These are phyloP conservation scores for Fusarium scirpi DNA, from an alignment of 2,329 filamentous ascomycete genomes.

Conservation along the genomic window DNA sequence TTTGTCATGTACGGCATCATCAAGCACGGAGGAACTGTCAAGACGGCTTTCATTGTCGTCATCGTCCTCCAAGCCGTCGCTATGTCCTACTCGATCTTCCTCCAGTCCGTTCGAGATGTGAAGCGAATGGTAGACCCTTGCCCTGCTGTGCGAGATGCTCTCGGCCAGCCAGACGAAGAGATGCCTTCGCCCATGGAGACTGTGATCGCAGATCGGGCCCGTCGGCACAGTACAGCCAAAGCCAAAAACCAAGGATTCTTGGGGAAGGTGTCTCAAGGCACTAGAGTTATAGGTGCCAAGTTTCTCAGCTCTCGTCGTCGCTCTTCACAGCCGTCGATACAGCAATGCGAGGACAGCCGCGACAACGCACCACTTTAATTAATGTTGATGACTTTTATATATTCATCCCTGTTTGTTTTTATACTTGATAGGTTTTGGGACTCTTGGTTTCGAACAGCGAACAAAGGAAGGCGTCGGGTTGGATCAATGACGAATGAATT, in stretches of 20 bases:
- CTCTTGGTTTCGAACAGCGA: slow-evolving; percentile 32
- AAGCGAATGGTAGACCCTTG: slow-evolving; percentile 57
- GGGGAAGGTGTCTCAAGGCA: slow-evolving; percentile 43
- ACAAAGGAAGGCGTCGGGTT: slow-evolving; percentile 36
- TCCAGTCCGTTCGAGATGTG: slow-evolving; percentile 61
- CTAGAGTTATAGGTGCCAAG: slow-evolving; percentile 45
- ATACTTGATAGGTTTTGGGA: slow-evolving; percentile 20
- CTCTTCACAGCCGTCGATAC: slow-evolving; percentile 50
- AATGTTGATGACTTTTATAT: slow-evolving; percentile 32
- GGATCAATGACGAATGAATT: slow-evolving; percentile 35
- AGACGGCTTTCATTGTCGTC: slow-evolving; percentile 73
- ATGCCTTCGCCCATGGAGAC: slow-evolving; percentile 36
- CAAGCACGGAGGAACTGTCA: slow-evolving; percentile 68
- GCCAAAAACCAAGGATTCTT: slow-evolving; percentile 42
- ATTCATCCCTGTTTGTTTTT: slow-evolving; percentile 18
- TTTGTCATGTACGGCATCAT: slow-evolving; percentile 79
- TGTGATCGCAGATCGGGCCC: slow-evolving; percentile 26
- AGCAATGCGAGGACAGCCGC: slow-evolving; percentile 47
- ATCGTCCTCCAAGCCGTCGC: slow-evolving; percentile 63
- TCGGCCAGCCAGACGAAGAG: slow-evolving; percentile 38
- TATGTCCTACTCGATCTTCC: slow-evolving; percentile 62
- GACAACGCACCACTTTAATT: slow-evolving; percentile 28
- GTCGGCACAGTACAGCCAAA: slow-evolving; percentile 25
- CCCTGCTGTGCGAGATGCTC: slow-evolving; percentile 38
- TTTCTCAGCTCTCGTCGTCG: slow-evolving; percentile 45